Percentiles rank a stretch among this genome's conserved stretches.
Conservation (phyloP, 2,329 filamentous ascomycete species). For the Paecilomyces variotii region DNA sequence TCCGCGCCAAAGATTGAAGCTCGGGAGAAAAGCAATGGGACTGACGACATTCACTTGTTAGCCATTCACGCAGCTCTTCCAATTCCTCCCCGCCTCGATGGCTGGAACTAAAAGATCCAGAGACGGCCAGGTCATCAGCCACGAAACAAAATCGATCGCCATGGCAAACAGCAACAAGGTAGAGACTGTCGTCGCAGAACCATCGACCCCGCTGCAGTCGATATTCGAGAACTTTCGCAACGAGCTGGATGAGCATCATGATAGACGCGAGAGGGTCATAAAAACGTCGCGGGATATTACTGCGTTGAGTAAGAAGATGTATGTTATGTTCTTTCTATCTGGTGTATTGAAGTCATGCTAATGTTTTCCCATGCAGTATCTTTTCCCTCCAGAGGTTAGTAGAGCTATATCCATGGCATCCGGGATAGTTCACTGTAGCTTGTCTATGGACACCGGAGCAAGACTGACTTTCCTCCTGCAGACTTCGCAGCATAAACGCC, state of each 20-base stretch:
- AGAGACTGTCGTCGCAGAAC: background rate
- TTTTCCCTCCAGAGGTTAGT: conserved; percentile 72
- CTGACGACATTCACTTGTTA: background rate
- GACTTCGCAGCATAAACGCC: conserved; percentile 31
- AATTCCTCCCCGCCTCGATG: background rate
- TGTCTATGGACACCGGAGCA: conserved; percentile 10
- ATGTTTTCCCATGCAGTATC: conserved; percentile 48
- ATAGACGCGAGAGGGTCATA: conserved; percentile 79
- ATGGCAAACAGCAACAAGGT: background rate
- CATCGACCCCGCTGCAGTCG: conserved; percentile 21
- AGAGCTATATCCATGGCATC: background rate
- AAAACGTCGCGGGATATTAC: conserved; percentile 92
- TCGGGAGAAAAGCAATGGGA: background rate
- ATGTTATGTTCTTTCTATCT: conserved; percentile 40
- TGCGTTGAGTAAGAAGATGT: conserved; percentile 95
- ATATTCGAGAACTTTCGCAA: conserved; percentile 83
- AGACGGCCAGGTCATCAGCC: background rate
- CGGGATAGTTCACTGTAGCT: background rate
- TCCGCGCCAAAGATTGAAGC: background rate
- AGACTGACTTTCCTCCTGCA: conserved; percentile 7
- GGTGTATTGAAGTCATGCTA: conserved; percentile 1
- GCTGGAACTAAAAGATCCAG: background rate
- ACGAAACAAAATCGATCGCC: background rate
- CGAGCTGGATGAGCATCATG: conserved; percentile 90
- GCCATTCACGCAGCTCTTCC: background rate